Conservation (phyloP, 31 red algal species). For the Bonnemaisonia californica region DNA sequence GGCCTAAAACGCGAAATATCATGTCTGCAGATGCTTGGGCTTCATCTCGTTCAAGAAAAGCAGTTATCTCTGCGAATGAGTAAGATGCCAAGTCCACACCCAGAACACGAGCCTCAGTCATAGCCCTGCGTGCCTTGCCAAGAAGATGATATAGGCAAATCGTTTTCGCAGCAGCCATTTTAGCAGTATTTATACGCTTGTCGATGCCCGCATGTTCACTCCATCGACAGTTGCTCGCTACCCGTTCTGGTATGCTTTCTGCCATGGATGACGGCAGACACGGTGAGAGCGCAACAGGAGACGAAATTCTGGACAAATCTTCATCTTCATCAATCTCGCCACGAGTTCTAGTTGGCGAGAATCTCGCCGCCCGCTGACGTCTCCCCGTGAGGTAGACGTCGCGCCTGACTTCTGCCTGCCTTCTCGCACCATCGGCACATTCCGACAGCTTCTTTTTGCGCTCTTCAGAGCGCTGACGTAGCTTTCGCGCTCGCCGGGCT, state of each 20-base stretch:
- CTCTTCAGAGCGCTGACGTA: slow-evolving; percentile 29
- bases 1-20: slow-evolving; percentile 44
- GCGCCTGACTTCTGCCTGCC: slow-evolving; percentile 9
- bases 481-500: slow-evolving; percentile 25
- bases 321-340: neutral
- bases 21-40: slow-evolving; percentile 42
- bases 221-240: no score
- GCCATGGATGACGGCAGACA: no score
- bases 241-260: no score
- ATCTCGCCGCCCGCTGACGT: neutral
- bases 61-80: slow-evolving; percentile 38
- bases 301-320: no score
- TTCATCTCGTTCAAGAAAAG: slow-evolving; percentile 30
- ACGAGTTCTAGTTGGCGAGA: neutral
- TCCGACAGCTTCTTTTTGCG: slow-evolving; percentile 19
- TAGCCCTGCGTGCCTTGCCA: slow-evolving; percentile 42
- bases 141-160: slow-evolving; percentile 54
- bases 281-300: no score
- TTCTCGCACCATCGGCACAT: slow-evolving; percentile 20
- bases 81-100: slow-evolving; percentile 24
- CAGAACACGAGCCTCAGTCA: slow-evolving; percentile 43
- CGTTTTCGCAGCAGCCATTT: slow-evolving; percentile 29
- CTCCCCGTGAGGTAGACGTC: neutral
- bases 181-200: no score
- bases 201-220: no score